Conservation (phyloP, 345 rosid genomes). For the Acer negundo region DNA sequence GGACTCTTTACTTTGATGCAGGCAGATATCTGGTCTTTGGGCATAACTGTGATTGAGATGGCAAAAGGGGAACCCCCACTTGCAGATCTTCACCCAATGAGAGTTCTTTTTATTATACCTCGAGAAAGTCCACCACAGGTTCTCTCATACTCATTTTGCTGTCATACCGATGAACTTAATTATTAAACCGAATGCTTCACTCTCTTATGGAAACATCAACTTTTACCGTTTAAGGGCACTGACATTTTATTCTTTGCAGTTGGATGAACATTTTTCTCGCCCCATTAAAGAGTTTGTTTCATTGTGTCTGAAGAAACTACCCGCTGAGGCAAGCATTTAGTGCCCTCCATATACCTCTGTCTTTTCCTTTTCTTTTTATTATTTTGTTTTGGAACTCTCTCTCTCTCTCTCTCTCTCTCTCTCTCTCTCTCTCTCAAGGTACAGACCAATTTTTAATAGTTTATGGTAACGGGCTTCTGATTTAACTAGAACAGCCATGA, state of each 20-base stretch:
- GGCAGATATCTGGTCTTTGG: slow-evolving; percentile 99
- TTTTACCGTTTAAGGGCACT: slow-evolving; percentile 25
- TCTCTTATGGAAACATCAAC: slow-evolving; percentile 8
- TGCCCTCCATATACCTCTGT: not conserved
- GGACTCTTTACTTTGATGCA: slow-evolving; percentile 41
- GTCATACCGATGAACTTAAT: slow-evolving; percentile 25
- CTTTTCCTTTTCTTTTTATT: slow-evolving; percentile 9
- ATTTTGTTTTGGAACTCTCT: not conserved
- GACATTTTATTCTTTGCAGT: slow-evolving; percentile 52
- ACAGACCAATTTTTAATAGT: not conserved
- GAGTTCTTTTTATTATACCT: slow-evolving; percentile 98
- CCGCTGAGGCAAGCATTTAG: slow-evolving; percentile 76
- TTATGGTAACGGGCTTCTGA: not conserved
- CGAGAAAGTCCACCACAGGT: slow-evolving; percentile 99
- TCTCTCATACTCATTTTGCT: slow-evolving; percentile 30
- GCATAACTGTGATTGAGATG: slow-evolving; percentile 99
- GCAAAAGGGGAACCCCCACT: slow-evolving; percentile 99
- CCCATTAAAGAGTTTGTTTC: slow-evolving; percentile 97
- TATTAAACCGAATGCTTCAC: slow-evolving; percentile 4
- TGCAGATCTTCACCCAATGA: slow-evolving; percentile 99
- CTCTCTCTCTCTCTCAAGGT: not conserved
- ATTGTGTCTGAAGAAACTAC: slow-evolving; percentile 84
- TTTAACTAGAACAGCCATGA: not conserved
- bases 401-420: not conserved
- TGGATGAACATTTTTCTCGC: slow-evolving; percentile 99